phyloP scores from a whole-genome alignment of 2,329 filamentous ascomycete genomes.

The Aspergillus terreus region DNA sequence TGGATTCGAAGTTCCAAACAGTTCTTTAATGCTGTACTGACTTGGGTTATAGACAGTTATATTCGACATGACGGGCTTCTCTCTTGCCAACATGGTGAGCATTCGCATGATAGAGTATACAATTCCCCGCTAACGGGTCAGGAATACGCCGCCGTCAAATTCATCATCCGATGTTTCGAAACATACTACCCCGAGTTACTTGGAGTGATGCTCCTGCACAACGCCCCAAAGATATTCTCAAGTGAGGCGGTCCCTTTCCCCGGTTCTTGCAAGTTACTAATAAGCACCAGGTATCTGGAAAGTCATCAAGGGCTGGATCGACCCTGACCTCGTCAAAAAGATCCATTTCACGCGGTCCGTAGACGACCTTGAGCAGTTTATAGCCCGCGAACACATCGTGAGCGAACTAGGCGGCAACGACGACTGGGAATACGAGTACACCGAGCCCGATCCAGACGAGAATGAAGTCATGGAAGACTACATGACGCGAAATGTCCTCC shows the following conservation, averaged over 20 bases:
- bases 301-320: slow-evolving; percentile 89
- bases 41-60: slow-evolving; percentile 65
- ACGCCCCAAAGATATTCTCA: slow-evolving; percentile 87
- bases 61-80: slow-evolving; percentile 92
- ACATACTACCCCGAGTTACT: slow-evolving; percentile 92
- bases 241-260: slow-evolving; percentile 45
- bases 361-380: slow-evolving; percentile 71
- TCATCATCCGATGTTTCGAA: slow-evolving; percentile 98
- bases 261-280: not conserved
- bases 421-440: slow-evolving; percentile 74
- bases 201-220: slow-evolving; percentile 83
- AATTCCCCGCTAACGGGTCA: slow-evolving; percentile 23
- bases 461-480: slow-evolving; percentile 68
- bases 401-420: slow-evolving; percentile 80
- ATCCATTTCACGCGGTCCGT: slow-evolving; percentile 82
- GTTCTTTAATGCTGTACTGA: not conserved
- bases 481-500: slow-evolving; percentile 58
- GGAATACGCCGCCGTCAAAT: slow-evolving; percentile 91
- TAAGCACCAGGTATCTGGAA: slow-evolving; percentile 70
- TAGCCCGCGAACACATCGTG: slow-evolving; percentile 64
- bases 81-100: slow-evolving; percentile 81
- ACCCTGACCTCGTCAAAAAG: slow-evolving; percentile 87
- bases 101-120: not conserved
- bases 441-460: slow-evolving; percentile 72
- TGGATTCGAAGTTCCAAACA: slow-evolving; percentile 30